A percentile compares a stretch with the other conserved stretches of the same genome.
These are phyloP conservation scores for Ceratocystis destructans DNA, from an alignment of 2,329 filamentous ascomycete species.

Conservation along the genomic window DNA sequence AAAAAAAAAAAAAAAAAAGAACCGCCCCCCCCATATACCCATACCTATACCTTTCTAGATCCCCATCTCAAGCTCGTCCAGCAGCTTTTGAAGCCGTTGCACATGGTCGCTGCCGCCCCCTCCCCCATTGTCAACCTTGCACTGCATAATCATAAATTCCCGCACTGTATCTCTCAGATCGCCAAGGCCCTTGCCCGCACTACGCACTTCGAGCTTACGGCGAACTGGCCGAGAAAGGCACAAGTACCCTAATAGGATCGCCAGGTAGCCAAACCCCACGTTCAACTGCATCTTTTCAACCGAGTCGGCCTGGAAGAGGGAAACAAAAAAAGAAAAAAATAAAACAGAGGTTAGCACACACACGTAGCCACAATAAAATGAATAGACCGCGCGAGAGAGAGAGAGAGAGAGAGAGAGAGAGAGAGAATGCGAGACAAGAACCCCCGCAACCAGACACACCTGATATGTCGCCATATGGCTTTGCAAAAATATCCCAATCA, in stretches of 20 bases:
- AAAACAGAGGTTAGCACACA: background rate
- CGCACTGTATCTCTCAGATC: slow-evolving; percentile 39
- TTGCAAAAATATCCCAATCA: slow-evolving; percentile 54
- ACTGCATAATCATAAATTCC: slow-evolving; percentile 41
- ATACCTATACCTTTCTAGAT: slow-evolving; percentile 6
- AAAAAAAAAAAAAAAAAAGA: background rate
- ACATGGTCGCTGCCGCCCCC: slow-evolving; percentile 25
- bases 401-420: too few species aligned
- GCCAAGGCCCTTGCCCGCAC: slow-evolving; percentile 32
- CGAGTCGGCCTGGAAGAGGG: slow-evolving; percentile 44
- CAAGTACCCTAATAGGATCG: slow-evolving; percentile 70
- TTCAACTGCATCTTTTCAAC: slow-evolving; percentile 64
- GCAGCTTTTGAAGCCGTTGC: slow-evolving; percentile 27
- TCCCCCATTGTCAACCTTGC: slow-evolving; percentile 34
- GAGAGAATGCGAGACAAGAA: too few species aligned
- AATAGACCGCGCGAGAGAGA: background rate
- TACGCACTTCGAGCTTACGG: slow-evolving; percentile 31
- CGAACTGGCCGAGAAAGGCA: slow-evolving; percentile 42
- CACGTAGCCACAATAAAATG: background rate
- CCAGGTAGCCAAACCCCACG: slow-evolving; percentile 74
- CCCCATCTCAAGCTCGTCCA: slow-evolving; percentile 26
- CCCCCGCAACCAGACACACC: slow-evolving; percentile 36
- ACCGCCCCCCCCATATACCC: too few species aligned
- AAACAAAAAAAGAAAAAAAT: background rate
- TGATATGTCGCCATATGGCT: slow-evolving; percentile 52